A percentile compares a stretch with the other conserved stretches of the same genome.
phyloP scores from a whole-genome alignment of 73 alveolate genomes.

The Paramecium sonneborni region DNA sequence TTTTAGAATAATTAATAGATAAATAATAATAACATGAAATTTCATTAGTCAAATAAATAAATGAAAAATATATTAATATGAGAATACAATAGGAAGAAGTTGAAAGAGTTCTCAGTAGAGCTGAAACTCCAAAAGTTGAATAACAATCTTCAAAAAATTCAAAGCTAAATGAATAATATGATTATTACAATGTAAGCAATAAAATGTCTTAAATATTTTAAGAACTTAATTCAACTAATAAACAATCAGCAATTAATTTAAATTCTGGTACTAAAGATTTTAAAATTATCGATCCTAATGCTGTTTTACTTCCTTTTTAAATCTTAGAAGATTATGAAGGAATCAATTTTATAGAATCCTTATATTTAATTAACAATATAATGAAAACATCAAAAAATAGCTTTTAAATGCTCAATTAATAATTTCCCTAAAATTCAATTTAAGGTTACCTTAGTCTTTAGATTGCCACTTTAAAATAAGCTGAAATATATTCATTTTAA shows the following conservation, averaged over 20 bases:
- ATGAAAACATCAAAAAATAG: background rate
- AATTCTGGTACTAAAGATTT: background rate
- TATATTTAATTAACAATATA: background rate
- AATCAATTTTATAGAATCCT: background rate
- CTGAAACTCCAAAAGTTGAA: background rate
- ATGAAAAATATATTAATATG: background rate
- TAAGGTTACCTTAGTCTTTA: background rate
- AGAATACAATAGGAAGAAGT: background rate
- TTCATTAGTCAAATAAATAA: background rate
- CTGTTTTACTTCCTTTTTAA: background rate
- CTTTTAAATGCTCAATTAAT: background rate
- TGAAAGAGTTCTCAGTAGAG: background rate
- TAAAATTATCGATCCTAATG: background rate
- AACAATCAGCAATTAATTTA: background rate
- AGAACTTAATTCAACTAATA: background rate
- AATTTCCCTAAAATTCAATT: background rate
- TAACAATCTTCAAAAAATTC: background rate
- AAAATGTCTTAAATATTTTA: slow-evolving; percentile 13
- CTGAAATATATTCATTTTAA: background rate
- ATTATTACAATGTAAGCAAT: slow-evolving; percentile 11
- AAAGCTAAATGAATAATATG: background rate
- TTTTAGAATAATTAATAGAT: background rate
- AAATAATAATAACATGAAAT: background rate
- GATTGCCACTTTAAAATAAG: background rate
- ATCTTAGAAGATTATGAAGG: background rate